A percentile compares a stretch with the other conserved stretches of the same genome.
These are phyloP conservation scores for Tolypocladium ovalisporum DNA, from an alignment of 2,329 filamentous ascomycete species.

Conservation along the genomic window DNA sequence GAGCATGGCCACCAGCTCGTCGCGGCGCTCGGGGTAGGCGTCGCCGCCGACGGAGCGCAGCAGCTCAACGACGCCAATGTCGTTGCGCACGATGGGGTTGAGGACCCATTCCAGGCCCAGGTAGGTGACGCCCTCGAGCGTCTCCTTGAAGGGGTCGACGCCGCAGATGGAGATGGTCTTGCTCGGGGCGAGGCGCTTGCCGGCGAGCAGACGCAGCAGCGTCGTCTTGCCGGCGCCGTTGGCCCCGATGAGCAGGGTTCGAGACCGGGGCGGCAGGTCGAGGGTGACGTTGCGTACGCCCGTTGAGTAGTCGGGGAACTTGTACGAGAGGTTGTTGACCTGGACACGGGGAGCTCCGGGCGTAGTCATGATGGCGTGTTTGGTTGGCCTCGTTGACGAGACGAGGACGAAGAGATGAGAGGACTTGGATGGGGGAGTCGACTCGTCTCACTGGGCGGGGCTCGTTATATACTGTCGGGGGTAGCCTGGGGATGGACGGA, in stretches of 20 bases:
- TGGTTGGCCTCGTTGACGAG: neutral
- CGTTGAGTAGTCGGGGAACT: constrained; percentile 74
- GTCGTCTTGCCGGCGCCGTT: constrained; percentile 98
- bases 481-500: neutral
- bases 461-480: neutral
- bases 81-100: constrained; percentile 89
- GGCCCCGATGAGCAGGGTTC: constrained; percentile 86
- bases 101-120: constrained; percentile 97
- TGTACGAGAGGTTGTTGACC: constrained; percentile 72
- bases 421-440: neutral
- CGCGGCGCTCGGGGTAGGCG: constrained; percentile 67
- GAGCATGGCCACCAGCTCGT: constrained; percentile 78
- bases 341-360: constrained; percentile 49
- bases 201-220: constrained; percentile 83
- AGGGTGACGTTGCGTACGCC: constrained; percentile 67
- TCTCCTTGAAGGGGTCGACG: constrained; percentile 83
- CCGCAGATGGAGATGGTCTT: constrained; percentile 67
- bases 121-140: constrained; percentile 90
- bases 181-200: constrained; percentile 81
- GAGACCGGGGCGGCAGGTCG: constrained; percentile 67
- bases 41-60: constrained; percentile 79
- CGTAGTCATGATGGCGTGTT: constrained; percentile 11
- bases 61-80: constrained; percentile 84
- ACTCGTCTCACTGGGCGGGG: neutral
- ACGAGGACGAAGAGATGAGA: neutral